A percentile compares a stretch with the other conserved stretches of the same genome.
These are phyloP conservation scores for Fomitopsis serialis DNA, from an alignment of 768 basidiomycete species.

Conservation along the genomic window DNA sequence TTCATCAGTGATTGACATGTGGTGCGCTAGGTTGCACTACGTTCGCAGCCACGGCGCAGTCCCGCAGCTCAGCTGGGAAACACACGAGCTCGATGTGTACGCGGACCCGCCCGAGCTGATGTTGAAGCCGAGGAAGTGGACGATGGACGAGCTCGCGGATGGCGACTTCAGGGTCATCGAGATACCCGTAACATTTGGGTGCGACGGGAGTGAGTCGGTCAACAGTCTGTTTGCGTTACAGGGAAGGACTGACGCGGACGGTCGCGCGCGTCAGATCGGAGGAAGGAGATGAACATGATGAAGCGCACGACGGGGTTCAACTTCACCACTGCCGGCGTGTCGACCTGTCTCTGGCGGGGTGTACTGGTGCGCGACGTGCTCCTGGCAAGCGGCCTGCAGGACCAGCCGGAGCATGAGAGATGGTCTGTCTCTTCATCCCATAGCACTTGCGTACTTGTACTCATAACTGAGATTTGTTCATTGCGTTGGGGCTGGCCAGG, in stretches of 20 bases:
- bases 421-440: too few relatives aligned
- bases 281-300: constrained; percentile 18
- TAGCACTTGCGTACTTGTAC: too few relatives aligned
- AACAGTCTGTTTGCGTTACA: neutral
- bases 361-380: constrained; percentile 15
- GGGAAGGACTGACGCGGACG: too few relatives aligned
- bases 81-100: constrained; percentile 10
- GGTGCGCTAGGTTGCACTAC: constrained; percentile 13
- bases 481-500: neutral
- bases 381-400: constrained; percentile 10
- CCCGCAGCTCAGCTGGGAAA: constrained; percentile 15
- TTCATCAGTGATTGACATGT: too few relatives aligned
- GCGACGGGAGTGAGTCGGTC: constrained; percentile 16
- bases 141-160: constrained; percentile 14
- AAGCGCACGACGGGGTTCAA: constrained; percentile 13
- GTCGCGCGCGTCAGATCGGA: constrained; percentile 3
- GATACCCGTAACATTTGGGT: constrained; percentile 14
- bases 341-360: constrained; percentile 15
- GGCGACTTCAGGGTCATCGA: constrained; percentile 8
- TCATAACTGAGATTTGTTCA: too few relatives aligned
- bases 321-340: constrained; percentile 4
- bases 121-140: constrained; percentile 11
- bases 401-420: constrained; percentile 12
- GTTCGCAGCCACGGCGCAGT: constrained; percentile 17
- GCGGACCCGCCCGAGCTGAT: constrained; percentile 7